Evolutionary conservation across 2,329 filamentous ascomycete genomes (phyloP).

Genomic region (Trichoderma guizhouense): DNA sequence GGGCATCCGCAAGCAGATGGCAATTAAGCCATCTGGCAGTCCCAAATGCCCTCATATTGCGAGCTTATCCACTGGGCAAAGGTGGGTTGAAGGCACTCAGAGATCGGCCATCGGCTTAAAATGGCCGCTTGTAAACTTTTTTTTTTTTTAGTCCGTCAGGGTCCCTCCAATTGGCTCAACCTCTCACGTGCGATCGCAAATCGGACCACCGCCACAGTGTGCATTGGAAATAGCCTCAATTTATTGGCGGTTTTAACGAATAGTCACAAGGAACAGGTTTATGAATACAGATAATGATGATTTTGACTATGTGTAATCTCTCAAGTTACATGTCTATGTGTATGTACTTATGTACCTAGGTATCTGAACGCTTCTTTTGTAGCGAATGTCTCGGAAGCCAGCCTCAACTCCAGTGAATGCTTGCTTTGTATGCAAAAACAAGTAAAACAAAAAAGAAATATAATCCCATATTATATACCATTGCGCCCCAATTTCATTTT

Average conservation of each 20-base stretch:
- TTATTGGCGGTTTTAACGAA: not conserved
- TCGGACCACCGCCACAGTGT: constrained; percentile 15
- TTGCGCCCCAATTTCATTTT: not conserved
- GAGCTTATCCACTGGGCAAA: constrained; percentile 16
- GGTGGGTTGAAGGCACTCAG: constrained; percentile 12
- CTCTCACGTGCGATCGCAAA: constrained; percentile 23
- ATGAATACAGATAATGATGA: not conserved
- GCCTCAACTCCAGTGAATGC: constrained; percentile 15
- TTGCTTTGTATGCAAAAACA: constrained; percentile 6
- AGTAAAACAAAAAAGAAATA: not conserved
- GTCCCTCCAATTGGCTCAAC: constrained; percentile 19
- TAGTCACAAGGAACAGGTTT: not conserved
- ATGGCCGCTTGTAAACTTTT: constrained; percentile 27
- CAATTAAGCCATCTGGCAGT: constrained; percentile 41
- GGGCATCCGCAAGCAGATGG: constrained; percentile 34
- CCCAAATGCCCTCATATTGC: constrained; percentile 40
- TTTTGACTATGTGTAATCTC: not conserved
- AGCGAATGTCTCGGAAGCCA: constrained; percentile 2
- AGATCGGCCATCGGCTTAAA: constrained; percentile 10
- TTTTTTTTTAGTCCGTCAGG: constrained; percentile 21
- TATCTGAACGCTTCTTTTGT: constrained; percentile 2
- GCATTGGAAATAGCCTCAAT: not conserved
- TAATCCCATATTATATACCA: not conserved
- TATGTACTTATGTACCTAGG: constrained; percentile 12
- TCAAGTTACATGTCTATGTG: constrained; percentile 8